Base-by-base conservation (phyloP, 2,329 filamentous ascomycete species). In the Xylaria sp. region DNA sequence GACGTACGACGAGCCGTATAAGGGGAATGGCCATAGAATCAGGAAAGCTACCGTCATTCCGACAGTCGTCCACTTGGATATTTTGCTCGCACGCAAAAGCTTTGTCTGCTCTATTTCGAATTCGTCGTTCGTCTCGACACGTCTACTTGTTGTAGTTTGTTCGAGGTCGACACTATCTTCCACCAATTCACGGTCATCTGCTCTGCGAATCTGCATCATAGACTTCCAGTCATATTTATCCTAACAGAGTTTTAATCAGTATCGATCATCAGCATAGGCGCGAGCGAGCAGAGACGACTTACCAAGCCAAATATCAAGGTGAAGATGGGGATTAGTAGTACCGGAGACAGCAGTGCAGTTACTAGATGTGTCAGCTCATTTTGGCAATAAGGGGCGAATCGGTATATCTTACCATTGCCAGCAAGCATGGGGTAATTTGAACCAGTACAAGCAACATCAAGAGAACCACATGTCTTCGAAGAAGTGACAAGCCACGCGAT, bases 401-500 rank as follows among this genome's bases (percentile, higher is more conserved):
- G 36, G n/a, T 15, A 2, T 11, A 42, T 13, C 61, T 49, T 69
- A 72, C 69, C 63, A 72, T 97, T 97, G 36, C 93, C 93, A 1
- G 91, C 93, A 25, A 97, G 82, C 93, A 96, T 96, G 13, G 93
- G 92, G 69, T 92, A 87, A 79, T 96, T 96, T n/a, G 89, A 87
- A 1, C 94, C 94, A 0, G 93, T 95, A 72, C 90, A 92, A 0
- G 81, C 84, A 45, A 97, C 91, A 50, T 85, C 87, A 29, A 97
- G 85, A 1, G 81, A 79, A 22, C 91, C 91, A 73, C 88, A 92
- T 73, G 92, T 79, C 71, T 87, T 89, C 73, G 90, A 88, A 4
- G 92, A 87, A 0, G 91, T 93, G 5, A 94, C 91, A 3, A 94
- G 86, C 92, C 92, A 95, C 25, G 90, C 91, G 66, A 90, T 88